Evolutionary conservation across 768 basidiomycete genomes (phyloP).

Genomic region (Mycena polygramma): DNA sequence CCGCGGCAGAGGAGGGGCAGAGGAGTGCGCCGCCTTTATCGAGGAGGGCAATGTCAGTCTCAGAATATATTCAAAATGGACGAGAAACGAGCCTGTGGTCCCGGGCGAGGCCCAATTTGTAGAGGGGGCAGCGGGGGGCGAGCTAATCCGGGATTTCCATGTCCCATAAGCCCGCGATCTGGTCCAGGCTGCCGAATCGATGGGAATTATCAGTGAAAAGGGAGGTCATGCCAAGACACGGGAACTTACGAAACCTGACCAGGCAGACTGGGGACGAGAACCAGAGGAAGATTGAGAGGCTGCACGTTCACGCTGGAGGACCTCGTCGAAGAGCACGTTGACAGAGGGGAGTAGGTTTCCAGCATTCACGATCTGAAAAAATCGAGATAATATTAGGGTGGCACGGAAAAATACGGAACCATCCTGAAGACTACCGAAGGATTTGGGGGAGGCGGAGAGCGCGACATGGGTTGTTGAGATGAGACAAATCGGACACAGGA

Average conservation of each 20-base stretch:
- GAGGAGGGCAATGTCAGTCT: neutral
- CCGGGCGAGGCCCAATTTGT: constrained; percentile 13
- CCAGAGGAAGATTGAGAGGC: constrained; percentile 17
- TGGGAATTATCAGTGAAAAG: constrained; percentile 4
- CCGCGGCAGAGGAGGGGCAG: neutral
- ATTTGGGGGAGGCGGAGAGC: constrained; percentile 27
- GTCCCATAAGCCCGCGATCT: constrained; percentile 15
- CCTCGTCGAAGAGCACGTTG: constrained; percentile 32
- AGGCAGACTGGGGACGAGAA: constrained; percentile 27
- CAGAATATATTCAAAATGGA: neutral
- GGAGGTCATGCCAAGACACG: neutral
- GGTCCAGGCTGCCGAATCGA: constrained; percentile 24
- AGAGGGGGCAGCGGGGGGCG: constrained; percentile 20
- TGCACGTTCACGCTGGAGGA: constrained; percentile 26
- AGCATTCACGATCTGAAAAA: constrained; percentile 34
- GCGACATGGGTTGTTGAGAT: constrained; percentile 15
- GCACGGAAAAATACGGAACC: constrained; percentile 11
- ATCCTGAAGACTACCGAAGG: constrained; percentile 22
- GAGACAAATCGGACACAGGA: neutral
- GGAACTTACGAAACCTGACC: constrained; percentile 31
- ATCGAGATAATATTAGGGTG: constrained; percentile 19
- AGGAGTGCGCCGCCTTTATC: neutral
- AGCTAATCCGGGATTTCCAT: neutral
- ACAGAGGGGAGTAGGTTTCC: constrained; percentile 35
- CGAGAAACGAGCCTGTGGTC: constrained; percentile 21